phyloP scores from a whole-genome alignment of 2,329 filamentous ascomycete genomes.

The Fusarium temperatum region DNA sequence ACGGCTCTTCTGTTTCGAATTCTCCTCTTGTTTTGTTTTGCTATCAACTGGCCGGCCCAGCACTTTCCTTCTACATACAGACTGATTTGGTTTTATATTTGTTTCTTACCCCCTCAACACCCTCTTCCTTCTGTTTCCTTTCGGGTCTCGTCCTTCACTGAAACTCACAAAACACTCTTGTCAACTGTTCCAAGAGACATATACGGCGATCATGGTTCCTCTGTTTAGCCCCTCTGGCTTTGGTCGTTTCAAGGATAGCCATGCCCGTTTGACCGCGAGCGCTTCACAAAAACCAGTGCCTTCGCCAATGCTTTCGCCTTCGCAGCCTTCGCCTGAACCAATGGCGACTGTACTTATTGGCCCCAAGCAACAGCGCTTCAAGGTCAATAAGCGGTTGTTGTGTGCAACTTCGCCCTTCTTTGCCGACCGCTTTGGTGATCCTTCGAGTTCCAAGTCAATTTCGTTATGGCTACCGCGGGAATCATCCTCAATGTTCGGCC shows the following conservation, averaged over 20 bases:
- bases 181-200: constrained; percentile 8
- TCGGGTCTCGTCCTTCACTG: constrained; percentile 27
- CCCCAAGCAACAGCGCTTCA: constrained; percentile 52
- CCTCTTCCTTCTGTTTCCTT: constrained; percentile 23
- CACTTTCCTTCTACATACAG: constrained; percentile 14
- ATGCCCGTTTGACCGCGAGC: constrained; percentile 13
- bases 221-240: constrained; percentile 37
- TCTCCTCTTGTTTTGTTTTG: constrained; percentile 30
- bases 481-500: constrained; percentile 60
- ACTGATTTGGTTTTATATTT: constrained; percentile 21
- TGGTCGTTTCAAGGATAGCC: constrained; percentile 33
- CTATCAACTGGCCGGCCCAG: constrained; percentile 39
- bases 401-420: constrained; percentile 60
- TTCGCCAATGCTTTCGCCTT: constrained; percentile 31
- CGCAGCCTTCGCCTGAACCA: constrained; percentile 34
- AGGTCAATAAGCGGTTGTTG: constrained; percentile 56
- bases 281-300: constrained; percentile 38
- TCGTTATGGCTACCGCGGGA: constrained; percentile 57
- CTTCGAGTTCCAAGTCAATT: constrained; percentile 41
- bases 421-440: constrained; percentile 54
- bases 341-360: constrained; percentile 54
- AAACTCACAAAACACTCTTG: constrained; percentile 12
- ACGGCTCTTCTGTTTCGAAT: constrained; percentile 37
- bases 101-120: constrained; percentile 28
- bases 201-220: constrained; percentile 32